These are phyloP conservation scores for Aspergillus luchuensis DNA, from an alignment of 2,329 filamentous ascomycete species.

Conservation along the genomic window DNA sequence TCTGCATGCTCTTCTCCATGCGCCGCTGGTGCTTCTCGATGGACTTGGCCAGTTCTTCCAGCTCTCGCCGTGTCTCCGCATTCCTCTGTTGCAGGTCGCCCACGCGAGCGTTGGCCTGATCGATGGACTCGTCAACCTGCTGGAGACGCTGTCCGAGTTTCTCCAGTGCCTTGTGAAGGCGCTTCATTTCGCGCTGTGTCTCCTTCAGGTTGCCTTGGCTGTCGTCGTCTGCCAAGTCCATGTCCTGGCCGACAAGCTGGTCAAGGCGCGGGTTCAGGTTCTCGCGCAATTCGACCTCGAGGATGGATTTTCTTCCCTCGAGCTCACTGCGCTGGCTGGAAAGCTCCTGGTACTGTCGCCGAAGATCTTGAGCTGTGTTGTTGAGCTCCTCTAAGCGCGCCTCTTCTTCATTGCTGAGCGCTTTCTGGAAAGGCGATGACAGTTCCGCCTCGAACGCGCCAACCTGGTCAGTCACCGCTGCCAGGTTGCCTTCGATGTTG, in stretches of 20 bases:
- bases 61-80: conserved; percentile 66
- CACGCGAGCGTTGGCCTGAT: conserved; percentile 58
- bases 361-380: conserved; percentile 69
- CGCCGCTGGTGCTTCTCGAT: conserved; percentile 86
- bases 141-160: conserved; percentile 68
- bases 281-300: conserved; percentile 86
- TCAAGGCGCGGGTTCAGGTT: conserved; percentile 86
- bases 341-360: conserved; percentile 74
- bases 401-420: conserved; percentile 80
- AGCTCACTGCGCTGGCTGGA: conserved; percentile 73
- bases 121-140: conserved; percentile 74
- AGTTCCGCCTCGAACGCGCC: conserved; percentile 78
- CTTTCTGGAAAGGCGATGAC: conserved; percentile 87
- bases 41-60: conserved; percentile 72
- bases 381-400: conserved; percentile 72
- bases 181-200: conserved; percentile 77
- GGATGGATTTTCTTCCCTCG: conserved; percentile 75
- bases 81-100: conserved; percentile 61
- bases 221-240: conserved; percentile 64
- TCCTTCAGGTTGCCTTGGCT: conserved; percentile 70
- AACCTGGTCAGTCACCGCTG: conserved; percentile 73
- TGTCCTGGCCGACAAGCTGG: conserved; percentile 75
- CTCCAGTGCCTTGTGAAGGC: conserved; percentile 68
- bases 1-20: conserved; percentile 89
- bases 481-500: conserved; percentile 72